These are phyloP conservation scores for Ophiostoma sp. DNA, from an alignment of 2,329 filamentous ascomycete genomes.

Conservation along the genomic window DNA sequence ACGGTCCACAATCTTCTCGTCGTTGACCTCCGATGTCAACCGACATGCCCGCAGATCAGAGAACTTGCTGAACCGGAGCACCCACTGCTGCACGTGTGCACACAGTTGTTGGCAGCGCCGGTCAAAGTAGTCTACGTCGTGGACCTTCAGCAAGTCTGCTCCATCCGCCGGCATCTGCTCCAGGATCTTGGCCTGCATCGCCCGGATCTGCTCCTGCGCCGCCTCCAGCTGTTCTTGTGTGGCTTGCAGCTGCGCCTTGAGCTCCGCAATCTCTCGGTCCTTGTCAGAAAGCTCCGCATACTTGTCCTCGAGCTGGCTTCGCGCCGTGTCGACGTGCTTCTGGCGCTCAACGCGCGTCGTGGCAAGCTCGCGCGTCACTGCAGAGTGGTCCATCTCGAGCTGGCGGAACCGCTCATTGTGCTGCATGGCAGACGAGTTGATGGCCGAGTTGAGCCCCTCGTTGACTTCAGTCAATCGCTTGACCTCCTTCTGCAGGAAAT, in stretches of 20 bases:
- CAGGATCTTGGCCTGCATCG: constrained; percentile 55
- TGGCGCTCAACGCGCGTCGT: constrained; percentile 59
- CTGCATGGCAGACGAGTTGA: constrained; percentile 68
- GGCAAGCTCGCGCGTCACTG: constrained; percentile 63
- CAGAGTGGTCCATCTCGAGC: constrained; percentile 62
- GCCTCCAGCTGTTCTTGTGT: constrained; percentile 52
- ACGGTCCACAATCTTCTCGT: constrained; percentile 89
- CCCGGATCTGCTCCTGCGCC: constrained; percentile 58
- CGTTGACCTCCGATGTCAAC: constrained; percentile 73
- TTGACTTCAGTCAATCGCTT: constrained; percentile 76
- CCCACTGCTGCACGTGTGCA: constrained; percentile 95
- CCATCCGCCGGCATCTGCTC: constrained; percentile 53
- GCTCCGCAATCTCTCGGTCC: constrained; percentile 72
- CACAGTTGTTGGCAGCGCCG: constrained; percentile 89
- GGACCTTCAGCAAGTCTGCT: constrained; percentile 61
- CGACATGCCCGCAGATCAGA: constrained; percentile 88
- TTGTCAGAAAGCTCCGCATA: constrained; percentile 49
- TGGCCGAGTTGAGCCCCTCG: constrained; percentile 69
- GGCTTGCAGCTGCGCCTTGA: constrained; percentile 71
- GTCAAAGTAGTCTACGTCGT: constrained; percentile 94
- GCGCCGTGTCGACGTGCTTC: constrained; percentile 32
- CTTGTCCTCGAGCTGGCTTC: neutral
- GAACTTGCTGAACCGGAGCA: constrained; percentile 94
- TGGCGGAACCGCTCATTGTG: constrained; percentile 65
- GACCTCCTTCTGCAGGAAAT: constrained; percentile 77